A percentile compares a stretch with the other conserved stretches of the same genome.
These are phyloP conservation scores for Alloteropsis angusta DNA, from an alignment of 202 grass and related monocot species.

Conservation along the genomic window DNA sequence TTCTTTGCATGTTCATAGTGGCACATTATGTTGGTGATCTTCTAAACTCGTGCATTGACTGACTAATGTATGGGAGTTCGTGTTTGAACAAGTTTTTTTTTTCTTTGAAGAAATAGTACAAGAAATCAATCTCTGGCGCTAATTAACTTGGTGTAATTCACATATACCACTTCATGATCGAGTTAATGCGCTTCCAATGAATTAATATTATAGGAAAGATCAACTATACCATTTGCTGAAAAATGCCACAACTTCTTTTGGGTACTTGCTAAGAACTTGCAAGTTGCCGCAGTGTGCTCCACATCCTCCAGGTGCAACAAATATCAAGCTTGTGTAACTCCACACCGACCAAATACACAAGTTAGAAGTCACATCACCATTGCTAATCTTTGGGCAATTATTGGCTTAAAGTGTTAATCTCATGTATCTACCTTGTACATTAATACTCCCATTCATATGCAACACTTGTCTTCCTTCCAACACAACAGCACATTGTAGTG, in stretches of 20 bases:
- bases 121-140: neutral
- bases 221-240: neutral
- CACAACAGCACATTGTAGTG: conserved; percentile 19
- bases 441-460: conserved; percentile 23
- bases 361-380: conserved; percentile 2
- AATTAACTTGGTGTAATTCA: neutral
- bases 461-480: conserved; percentile 15
- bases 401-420: conserved; percentile 31
- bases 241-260: neutral
- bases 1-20: conserved; percentile 18
- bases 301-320: conserved; percentile 10
- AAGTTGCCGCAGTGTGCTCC: conserved; percentile 16
- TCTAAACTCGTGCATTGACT: conserved; percentile 17
- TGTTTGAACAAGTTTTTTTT: conserved; percentile 2
- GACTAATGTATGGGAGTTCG: neutral
- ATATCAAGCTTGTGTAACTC: neutral
- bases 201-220: neutral
- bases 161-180: neutral
- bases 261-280: neutral
- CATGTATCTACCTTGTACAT: neutral
- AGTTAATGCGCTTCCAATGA: neutral
- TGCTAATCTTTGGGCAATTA: conserved; percentile 39
- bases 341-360: neutral
- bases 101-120: neutral
- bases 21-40: neutral